A percentile compares a stretch with the other conserved stretches of the same genome.
Conservation (phyloP, 2,329 filamentous ascomycete species). For the Verticillium nonalfalfae region DNA sequence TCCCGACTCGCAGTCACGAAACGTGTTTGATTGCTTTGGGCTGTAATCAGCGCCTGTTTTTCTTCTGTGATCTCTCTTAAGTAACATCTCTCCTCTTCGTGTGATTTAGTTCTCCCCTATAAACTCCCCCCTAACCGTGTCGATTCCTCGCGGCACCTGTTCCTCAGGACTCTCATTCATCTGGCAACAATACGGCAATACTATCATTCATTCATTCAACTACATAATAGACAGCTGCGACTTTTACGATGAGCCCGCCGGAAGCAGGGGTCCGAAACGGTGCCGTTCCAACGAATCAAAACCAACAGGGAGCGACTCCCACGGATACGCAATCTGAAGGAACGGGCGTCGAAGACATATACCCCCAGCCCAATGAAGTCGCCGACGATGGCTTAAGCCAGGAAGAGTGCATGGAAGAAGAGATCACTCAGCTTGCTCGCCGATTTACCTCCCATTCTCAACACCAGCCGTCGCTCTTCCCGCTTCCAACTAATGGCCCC, state of each 20-base stretch:
- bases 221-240: no score
- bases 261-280: neutral
- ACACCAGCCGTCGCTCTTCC: constrained; percentile 14
- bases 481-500: constrained; percentile 8
- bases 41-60: neutral
- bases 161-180: neutral
- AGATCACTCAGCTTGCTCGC: constrained; percentile 20
- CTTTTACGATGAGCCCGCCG: neutral
- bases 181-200: neutral
- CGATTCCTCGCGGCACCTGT: neutral
- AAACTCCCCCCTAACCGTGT: neutral
- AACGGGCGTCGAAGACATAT: neutral
- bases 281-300: neutral
- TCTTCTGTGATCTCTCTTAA: neutral
- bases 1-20: neutral
- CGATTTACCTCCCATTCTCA: constrained; percentile 18
- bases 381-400: neutral
- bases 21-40: neutral
- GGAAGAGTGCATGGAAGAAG: neutral
- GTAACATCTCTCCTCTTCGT: neutral
- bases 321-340: neutral
- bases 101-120: no score
- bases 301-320: neutral
- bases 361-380: neutral
- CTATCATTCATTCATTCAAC: no score